These are phyloP conservation scores for Eragrostis tef DNA, from an alignment of 202 grass and related monocot species.

Conservation along the genomic window DNA sequence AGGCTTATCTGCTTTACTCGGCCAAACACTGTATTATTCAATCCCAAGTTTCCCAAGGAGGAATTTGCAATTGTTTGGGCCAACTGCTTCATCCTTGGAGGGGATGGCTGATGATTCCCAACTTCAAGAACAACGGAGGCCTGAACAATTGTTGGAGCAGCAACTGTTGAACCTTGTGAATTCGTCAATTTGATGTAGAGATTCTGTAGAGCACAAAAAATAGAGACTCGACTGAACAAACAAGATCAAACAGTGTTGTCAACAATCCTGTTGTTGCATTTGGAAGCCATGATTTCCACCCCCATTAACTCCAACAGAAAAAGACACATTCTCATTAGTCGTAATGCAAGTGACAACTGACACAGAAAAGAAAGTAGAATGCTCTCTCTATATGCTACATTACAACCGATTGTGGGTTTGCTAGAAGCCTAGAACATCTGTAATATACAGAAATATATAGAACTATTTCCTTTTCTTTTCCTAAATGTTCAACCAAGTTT, in stretches of 20 bases:
- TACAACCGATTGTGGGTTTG: neutral
- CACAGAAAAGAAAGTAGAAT: neutral
- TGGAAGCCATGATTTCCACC: neutral
- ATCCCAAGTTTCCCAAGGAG: conserved; percentile 77
- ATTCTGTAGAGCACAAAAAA: conserved; percentile 61
- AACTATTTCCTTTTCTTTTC: conserved; percentile 3
- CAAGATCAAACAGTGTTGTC: conserved; percentile 27
- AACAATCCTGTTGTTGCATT: neutral
- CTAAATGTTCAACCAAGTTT: neutral
- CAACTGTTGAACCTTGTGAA: conserved; percentile 72
- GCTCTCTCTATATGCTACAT: neutral
- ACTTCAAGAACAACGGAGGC: conserved; percentile 72
- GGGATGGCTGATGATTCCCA: conserved; percentile 74
- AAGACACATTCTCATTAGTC: conserved; percentile 4
- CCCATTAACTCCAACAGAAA: neutral
- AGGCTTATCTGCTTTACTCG: conserved; percentile 86
- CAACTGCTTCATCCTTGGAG: conserved; percentile 82
- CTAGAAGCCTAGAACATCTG: conserved; percentile 12
- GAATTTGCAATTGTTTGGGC: conserved; percentile 78
- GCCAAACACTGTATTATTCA: conserved; percentile 86
- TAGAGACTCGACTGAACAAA: conserved; percentile 17
- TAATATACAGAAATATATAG: conserved; percentile 3
- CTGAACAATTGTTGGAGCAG: conserved; percentile 71
- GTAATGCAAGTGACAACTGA: no score
- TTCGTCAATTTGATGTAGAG: conserved; percentile 79